Percentiles rank a stretch among this genome's conserved stretches.
phyloP scores from a whole-genome alignment of 2,329 filamentous ascomycete genomes.

The Colletotrichum sp. region DNA sequence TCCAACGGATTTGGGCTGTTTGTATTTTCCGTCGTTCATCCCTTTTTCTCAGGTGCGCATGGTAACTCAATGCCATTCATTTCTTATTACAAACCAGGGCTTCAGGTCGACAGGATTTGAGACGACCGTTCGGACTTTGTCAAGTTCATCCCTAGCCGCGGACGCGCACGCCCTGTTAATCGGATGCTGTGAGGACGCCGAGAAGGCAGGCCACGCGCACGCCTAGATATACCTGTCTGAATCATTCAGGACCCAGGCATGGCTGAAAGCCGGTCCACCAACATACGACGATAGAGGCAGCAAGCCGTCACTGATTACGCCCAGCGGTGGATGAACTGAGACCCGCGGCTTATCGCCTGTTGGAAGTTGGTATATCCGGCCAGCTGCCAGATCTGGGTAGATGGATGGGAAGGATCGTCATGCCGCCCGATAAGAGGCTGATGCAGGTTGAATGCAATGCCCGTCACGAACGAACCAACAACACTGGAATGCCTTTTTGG shows the following conservation, averaged over 20 bases:
- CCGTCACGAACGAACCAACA: not conserved
- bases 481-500: not conserved
- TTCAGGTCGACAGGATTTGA: not conserved
- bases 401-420: not conserved
- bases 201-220: not conserved
- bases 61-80: not conserved
- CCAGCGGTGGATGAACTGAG: not conserved
- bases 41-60: not conserved
- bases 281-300: not conserved
- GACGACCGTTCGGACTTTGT: not conserved
- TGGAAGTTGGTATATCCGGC: not conserved
- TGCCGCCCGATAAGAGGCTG: not conserved
- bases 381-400: conserved; percentile 6
- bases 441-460: not conserved
- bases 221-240: not conserved
- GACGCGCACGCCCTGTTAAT: not conserved
- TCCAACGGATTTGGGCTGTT: conserved; percentile 14
- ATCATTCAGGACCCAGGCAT: not conserved
- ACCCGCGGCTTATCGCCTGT: not conserved
- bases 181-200: not conserved
- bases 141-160: not conserved
- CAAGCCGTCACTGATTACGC: not conserved
- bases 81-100: conserved; percentile 9
- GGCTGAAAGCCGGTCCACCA: not conserved
- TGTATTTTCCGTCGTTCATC: not conserved